Evolutionary conservation across 2,329 filamentous ascomycete genomes (phyloP).

Genomic region (Curvularia spicifera): DNA sequence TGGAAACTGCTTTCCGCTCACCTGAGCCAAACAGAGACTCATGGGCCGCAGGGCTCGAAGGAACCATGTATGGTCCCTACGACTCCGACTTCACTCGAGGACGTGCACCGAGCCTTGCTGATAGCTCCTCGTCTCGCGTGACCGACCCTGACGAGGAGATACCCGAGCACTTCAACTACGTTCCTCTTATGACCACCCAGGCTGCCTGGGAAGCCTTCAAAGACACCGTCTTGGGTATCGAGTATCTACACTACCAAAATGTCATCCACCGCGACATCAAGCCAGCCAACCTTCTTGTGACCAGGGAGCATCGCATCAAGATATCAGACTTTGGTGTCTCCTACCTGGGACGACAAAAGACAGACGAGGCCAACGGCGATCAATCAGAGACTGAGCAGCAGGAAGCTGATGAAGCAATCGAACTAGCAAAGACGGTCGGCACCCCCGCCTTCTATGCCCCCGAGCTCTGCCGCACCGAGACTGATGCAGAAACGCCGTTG

Average conservation of each 20-base stretch:
- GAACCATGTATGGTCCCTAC: slow-evolving; percentile 78
- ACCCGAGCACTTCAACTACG: slow-evolving; percentile 88
- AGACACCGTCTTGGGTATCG: slow-evolving; percentile 89
- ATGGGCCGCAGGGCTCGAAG: slow-evolving; percentile 67
- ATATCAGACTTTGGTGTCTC: slow-evolving; percentile 99
- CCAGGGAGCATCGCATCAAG: slow-evolving; percentile 84
- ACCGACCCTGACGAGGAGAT: slow-evolving; percentile 60
- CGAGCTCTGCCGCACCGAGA: slow-evolving; percentile 89
- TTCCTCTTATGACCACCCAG: slow-evolving; percentile 87
- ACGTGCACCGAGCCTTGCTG: slow-evolving; percentile 80
- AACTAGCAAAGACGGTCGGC: slow-evolving; percentile 96
- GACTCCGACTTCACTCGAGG: slow-evolving; percentile 64
- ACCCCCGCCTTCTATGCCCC: slow-evolving; percentile 98
- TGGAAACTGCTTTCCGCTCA: slow-evolving; percentile 47
- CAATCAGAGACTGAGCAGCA: slow-evolving; percentile 81
- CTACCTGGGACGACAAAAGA: slow-evolving; percentile 87
- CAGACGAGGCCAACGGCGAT: slow-evolving; percentile 76
- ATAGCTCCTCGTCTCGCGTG: slow-evolving; percentile 69
- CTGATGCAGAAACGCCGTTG: slow-evolving; percentile 70
- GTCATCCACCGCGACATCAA: slow-evolving; percentile 61
- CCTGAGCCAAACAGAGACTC: slow-evolving; percentile 28
- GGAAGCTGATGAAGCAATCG: slow-evolving; percentile 89
- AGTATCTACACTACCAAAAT: slow-evolving; percentile 74
- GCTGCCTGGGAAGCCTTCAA: slow-evolving; percentile 85
- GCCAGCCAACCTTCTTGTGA: slow-evolving; percentile 85